phyloP scores from a whole-genome alignment of 164 flowering plant species.

The Tetracentron sinense region DNA sequence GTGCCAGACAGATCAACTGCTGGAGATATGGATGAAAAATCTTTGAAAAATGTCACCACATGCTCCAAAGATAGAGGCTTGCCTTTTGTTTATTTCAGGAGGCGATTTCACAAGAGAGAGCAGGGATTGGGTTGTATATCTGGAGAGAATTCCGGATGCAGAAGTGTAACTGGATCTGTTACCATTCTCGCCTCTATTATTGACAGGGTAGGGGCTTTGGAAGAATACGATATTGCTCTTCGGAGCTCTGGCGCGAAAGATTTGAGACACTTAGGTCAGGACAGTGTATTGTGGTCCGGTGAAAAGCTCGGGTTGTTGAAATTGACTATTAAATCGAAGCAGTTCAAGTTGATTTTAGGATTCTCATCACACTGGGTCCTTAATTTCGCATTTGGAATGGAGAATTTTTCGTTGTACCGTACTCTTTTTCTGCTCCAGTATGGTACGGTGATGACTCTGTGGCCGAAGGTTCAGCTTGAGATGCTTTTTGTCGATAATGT shows the following conservation, averaged over 20 bases:
- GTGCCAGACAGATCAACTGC: slow-evolving; percentile 18
- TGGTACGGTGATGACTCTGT: slow-evolving; percentile 48
- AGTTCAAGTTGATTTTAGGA: slow-evolving; percentile 37
- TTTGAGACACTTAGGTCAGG: slow-evolving; percentile 11
- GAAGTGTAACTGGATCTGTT: slow-evolving; percentile 20
- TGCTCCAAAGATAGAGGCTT: slow-evolving; percentile 24
- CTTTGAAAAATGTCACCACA: slow-evolving; percentile 17
- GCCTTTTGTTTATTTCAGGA: slow-evolving; percentile 75
- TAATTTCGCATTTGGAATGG: slow-evolving; percentile 17
- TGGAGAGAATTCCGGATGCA: slow-evolving; percentile 16
- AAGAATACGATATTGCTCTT: slow-evolving; percentile 19
- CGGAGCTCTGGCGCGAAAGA: slow-evolving; percentile 12
- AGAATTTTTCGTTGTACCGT: slow-evolving; percentile 29
- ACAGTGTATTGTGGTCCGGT: slow-evolving; percentile 22
- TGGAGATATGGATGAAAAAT: slow-evolving; percentile 21
- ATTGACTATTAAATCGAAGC: slow-evolving; percentile 40
- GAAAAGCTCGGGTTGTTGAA: slow-evolving; percentile 27
- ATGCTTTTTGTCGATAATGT: slow-evolving; percentile 77
- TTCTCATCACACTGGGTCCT: slow-evolving; percentile 25
- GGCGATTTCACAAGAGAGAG: slow-evolving; percentile 42
- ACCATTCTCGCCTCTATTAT: slow-evolving; percentile 19
- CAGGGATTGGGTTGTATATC: slow-evolving; percentile 11
- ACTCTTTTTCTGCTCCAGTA: slow-evolving; percentile 36
- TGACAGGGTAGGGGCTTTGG: slow-evolving; percentile 20
- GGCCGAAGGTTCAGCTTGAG: slow-evolving; percentile 80